Conservation (phyloP, 2,329 filamentous ascomycete genomes). For the Penicillium carneum region DNA sequence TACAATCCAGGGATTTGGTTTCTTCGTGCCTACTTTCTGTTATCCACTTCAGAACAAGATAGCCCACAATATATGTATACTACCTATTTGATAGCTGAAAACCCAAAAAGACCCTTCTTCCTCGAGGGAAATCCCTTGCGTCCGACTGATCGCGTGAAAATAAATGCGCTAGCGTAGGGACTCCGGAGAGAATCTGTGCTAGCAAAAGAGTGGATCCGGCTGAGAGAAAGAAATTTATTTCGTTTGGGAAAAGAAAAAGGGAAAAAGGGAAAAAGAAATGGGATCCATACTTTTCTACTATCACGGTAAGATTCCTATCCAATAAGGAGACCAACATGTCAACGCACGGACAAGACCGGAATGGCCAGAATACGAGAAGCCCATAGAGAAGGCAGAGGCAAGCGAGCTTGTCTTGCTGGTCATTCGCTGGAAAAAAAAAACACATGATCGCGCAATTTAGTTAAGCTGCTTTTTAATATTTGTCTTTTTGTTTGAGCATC, state of each 20-base stretch:
- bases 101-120: slow-evolving; percentile 12
- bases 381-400: slow-evolving; percentile 28
- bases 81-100: not conserved
- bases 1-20: not conserved
- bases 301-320: slow-evolving; percentile 27
- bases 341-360: slow-evolving; percentile 33
- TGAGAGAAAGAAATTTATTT: not conserved
- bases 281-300: slow-evolving; percentile 11
- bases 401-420: slow-evolving; percentile 25
- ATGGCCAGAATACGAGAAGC: slow-evolving; percentile 35
- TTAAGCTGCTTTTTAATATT: not conserved
- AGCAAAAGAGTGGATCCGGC: slow-evolving; percentile 16
- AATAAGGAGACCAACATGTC: slow-evolving; percentile 15
- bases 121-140: slow-evolving; percentile 14
- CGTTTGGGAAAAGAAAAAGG: not conserved
- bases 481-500: not conserved
- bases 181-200: slow-evolving; percentile 24
- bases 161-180: slow-evolving; percentile 18
- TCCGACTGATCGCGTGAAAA: slow-evolving; percentile 17
- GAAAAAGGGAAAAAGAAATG: slow-evolving; percentile 11
- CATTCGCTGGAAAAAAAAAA: slow-evolving; percentile 25
- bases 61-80: not conserved
- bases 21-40: not conserved
- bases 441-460: not conserved
- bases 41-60: not conserved